Percentiles rank a stretch among this genome's conserved stretches.
Evolutionary conservation across 352 stramenopile species (phyloP).

Genomic region (Plasmopara viticola): DNA sequence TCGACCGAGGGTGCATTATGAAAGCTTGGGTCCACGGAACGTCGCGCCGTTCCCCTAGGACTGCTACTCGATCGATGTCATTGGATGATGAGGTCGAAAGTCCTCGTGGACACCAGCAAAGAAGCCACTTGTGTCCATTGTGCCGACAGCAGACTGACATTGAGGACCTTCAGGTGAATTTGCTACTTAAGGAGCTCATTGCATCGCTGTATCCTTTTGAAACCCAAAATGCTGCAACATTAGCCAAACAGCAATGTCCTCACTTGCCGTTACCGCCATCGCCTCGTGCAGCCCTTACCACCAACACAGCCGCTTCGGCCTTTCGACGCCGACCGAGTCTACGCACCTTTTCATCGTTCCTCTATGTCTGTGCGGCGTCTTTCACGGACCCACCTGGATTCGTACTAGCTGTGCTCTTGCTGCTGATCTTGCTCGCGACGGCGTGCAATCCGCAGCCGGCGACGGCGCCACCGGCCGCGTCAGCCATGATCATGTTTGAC

Average conservation of each 20-base stretch:
- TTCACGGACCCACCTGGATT: constrained; percentile 68
- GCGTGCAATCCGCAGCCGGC: constrained; percentile 49
- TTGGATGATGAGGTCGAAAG: not conserved
- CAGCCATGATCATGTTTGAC: constrained; percentile 37
- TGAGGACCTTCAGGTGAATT: constrained; percentile 52
- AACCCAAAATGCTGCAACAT: constrained; percentile 26
- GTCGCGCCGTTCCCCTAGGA: not conserved
- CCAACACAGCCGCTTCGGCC: constrained; percentile 21
- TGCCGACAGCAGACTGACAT: constrained; percentile 44
- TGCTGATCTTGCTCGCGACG: constrained; percentile 54
- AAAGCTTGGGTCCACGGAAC: constrained; percentile 48
- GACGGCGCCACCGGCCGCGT: constrained; percentile 28
- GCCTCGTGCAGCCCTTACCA: constrained; percentile 9
- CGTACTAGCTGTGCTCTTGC: constrained; percentile 60
- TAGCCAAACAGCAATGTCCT: constrained; percentile 39
- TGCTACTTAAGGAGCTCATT: constrained; percentile 60
- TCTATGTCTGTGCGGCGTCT: constrained; percentile 63
- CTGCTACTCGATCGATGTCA: not conserved
- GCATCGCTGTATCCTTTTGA: constrained; percentile 49
- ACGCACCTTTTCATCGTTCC: constrained; percentile 59
- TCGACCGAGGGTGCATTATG: constrained; percentile 71
- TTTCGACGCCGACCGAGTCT: constrained; percentile 37
- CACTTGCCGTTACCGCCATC: constrained; percentile 19
- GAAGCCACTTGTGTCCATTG: constrained; percentile 49
- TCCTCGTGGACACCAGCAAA: not conserved